These are phyloP conservation scores for Aspergillus sp. DNA, from an alignment of 2,329 filamentous ascomycete species.

Conservation along the genomic window DNA sequence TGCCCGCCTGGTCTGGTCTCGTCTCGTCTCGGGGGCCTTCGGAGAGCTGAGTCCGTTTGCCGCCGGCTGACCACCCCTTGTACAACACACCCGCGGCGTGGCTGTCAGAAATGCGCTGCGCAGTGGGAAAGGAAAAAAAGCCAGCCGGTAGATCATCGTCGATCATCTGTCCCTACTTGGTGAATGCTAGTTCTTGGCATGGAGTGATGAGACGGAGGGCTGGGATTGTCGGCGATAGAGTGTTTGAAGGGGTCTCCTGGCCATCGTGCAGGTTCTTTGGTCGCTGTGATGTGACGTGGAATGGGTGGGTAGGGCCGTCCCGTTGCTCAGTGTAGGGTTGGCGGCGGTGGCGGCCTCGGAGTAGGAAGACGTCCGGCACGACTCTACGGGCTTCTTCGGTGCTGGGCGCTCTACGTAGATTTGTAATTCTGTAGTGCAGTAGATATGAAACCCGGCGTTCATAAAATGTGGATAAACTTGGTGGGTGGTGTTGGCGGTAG, in stretches of 20 bases:
- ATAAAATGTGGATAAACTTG: too few relatives aligned
- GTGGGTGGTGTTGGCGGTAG: too few relatives aligned
- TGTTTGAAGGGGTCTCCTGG: neutral
- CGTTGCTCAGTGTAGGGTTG: neutral
- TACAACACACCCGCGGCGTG: neutral
- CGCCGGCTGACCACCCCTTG: neutral
- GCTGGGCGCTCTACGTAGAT: too few relatives aligned
- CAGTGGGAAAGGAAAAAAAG: neutral
- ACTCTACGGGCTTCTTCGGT: neutral
- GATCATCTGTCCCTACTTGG: slow-evolving; percentile 15
- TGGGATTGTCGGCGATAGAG: neutral
- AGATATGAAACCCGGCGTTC: too few relatives aligned
- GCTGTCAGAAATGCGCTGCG: neutral
- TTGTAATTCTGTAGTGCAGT: too few relatives aligned
- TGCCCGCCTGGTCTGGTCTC: neutral
- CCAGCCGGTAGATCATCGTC: slow-evolving; percentile 18
- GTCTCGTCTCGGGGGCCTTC: neutral
- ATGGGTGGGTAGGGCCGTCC: neutral
- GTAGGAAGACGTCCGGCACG: neutral
- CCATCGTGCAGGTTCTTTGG: neutral
- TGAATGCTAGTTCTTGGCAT: slow-evolving; percentile 15
- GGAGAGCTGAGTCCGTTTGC: neutral
- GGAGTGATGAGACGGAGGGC: neutral
- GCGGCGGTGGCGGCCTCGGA: neutral
- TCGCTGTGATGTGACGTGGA: neutral